Evolutionary conservation across 225 moss, liverwort and hornwort species (phyloP).

Genomic region (Climacium dendroides): DNA sequence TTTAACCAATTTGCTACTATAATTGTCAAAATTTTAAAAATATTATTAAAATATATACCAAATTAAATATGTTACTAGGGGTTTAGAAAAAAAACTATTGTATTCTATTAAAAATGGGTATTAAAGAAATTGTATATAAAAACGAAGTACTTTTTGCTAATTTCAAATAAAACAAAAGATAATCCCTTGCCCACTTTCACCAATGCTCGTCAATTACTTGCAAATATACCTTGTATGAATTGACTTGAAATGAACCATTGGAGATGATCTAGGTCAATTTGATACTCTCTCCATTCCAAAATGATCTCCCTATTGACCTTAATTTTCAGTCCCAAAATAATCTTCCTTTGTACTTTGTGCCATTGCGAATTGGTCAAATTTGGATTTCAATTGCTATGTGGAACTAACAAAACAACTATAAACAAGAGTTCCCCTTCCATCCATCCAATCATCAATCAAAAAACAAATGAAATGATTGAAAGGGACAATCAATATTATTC

Average conservation of each 20-base stretch:
- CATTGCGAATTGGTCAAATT: no score
- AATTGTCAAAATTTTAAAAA: background rate
- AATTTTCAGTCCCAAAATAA: no score
- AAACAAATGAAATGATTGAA: no score
- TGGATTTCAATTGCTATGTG: no score
- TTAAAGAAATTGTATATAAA: fast-evolving
- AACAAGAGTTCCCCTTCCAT: no score
- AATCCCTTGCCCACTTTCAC: fast-evolving
- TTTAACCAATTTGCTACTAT: background rate
- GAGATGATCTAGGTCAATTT: background rate
- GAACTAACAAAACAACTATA: no score
- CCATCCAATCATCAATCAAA: no score
- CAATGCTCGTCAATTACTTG: fast-evolving
- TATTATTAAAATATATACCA: no score
- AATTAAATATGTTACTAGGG: background rate
- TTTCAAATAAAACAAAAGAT: background rate
- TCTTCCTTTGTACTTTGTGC: no score
- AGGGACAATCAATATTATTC: no score
- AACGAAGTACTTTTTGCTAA: background rate
- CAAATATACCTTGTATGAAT: fast-evolving
- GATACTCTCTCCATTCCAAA: no score
- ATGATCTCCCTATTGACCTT: no score
- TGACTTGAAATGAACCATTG: fast-evolving
- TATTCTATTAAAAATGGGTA: background rate
- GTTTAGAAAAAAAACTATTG: background rate